phyloP scores from a whole-genome alignment of 1,284 basidiomycete genomes.

The Sporisorium scitamineum region DNA sequence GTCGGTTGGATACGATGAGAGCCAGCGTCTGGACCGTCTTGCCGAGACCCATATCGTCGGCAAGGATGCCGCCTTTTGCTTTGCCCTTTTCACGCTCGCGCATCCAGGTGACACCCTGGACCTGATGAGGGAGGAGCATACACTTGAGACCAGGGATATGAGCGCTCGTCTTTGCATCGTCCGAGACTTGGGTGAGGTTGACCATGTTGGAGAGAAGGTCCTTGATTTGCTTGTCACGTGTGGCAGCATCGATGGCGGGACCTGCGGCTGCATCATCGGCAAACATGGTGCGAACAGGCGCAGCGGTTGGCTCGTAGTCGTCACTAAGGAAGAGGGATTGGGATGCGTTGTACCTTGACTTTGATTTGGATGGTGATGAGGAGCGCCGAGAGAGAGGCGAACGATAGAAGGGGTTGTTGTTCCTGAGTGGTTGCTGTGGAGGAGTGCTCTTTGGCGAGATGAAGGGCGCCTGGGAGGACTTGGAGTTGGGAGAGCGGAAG shows the following conservation, averaged over 20 bases:
- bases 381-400: slow-evolving; percentile 18
- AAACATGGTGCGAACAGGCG: slow-evolving; percentile 8
- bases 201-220: slow-evolving; percentile 59
- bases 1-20: slow-evolving; percentile 89
- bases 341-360: slow-evolving; percentile 3
- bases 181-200: slow-evolving; percentile 48
- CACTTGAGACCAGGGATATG: slow-evolving; percentile 72
- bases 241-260: slow-evolving; percentile 40
- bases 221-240: slow-evolving; percentile 60
- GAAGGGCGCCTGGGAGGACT: slow-evolving; percentile 30
- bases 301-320: slow-evolving; percentile 17
- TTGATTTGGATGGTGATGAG: slow-evolving; percentile 30
- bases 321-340: slow-evolving; percentile 20
- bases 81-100: slow-evolving; percentile 79
- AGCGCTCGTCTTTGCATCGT: slow-evolving; percentile 22
- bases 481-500: slow-evolving; percentile 43
- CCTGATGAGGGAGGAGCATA: slow-evolving; percentile 84
- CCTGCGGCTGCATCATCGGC: slow-evolving; percentile 11
- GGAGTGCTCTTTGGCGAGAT: slow-evolving; percentile 39
- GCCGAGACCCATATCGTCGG: slow-evolving; percentile 91
- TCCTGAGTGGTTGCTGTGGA: slow-evolving; percentile 21
- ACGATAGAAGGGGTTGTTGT: slow-evolving; percentile 47
- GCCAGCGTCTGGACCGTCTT: slow-evolving; percentile 93
- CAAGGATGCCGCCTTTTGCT: slow-evolving; percentile 84
- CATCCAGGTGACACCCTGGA: slow-evolving; percentile 89